Base-by-base conservation (phyloP, 2,329 filamentous ascomycete species). In the Microdochium trichocladiopsis region DNA sequence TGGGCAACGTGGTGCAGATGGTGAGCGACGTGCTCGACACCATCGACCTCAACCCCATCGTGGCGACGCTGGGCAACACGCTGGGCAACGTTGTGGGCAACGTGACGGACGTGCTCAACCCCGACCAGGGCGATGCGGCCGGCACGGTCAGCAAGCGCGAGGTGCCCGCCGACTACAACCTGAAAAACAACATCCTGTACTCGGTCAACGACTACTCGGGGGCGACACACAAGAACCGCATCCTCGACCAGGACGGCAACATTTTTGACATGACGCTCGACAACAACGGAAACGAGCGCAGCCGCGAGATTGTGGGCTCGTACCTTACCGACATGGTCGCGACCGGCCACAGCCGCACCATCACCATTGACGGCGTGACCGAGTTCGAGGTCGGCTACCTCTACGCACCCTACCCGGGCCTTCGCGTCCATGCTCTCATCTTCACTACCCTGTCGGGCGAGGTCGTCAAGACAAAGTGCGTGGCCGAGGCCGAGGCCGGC, bases 1-100 rank as follows among this genome's bases (percentile, higher is more conserved):
- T 85, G 0, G 75, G 70, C n/a, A 84, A 84, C 58, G 71, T 85
- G 2, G 76, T 84, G 2, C 59, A 71, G 49, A 84, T 84, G 79
- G 73, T 85, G 45, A 72, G 74, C 60, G 75, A 82, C 58, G 78
- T 82, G 3, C 71, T 85, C 22, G 69, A 73, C 52, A 80, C 77
- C 25, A 74, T 84, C 52, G 82, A 85, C 58, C 68, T 84, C 21
- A 84, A 85, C 59, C 81, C 81, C 28, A 69, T 83, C 53, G 68
- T 83, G 37, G 79, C 77, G 0, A 79, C 78, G 12, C 68, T 83
- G 1, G 78, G 79, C 23, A 68, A 77, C 47, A 71, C 71, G 22
- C 63, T 82, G 14, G 67, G 69, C 43, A 66, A 69, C 49, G 72
- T 82, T 52, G 69, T 80, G 56, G 74, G 77, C 62, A 68, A 66